Conservation (phyloP, 2,329 filamentous ascomycete species). For the Penicillium sp. region DNA sequence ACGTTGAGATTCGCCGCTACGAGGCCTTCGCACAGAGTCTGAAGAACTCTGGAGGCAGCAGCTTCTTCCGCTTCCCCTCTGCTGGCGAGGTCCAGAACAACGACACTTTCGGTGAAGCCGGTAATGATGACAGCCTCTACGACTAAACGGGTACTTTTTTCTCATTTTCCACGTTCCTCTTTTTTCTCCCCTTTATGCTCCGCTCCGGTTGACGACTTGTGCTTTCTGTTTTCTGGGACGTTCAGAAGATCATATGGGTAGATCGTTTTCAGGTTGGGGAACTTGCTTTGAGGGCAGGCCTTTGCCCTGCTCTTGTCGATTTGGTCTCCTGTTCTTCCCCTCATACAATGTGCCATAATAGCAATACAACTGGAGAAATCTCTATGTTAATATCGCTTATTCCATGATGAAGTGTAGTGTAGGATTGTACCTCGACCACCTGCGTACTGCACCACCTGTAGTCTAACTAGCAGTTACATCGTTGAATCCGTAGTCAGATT, state of each 20-base stretch:
- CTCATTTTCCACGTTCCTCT: conserved; percentile 17
- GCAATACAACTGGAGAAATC: conserved; percentile 24
- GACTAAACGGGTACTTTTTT: conserved; percentile 64
- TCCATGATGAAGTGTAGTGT: no score
- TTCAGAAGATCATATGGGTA: conserved; percentile 22
- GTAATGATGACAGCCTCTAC: conserved; percentile 96
- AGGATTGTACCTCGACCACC: no score
- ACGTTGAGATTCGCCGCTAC: conserved; percentile 97
- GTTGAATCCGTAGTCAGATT: no score
- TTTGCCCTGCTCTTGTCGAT: conserved; percentile 22
- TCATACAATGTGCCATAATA: conserved; percentile 36
- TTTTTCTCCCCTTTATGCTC: conserved; percentile 13
- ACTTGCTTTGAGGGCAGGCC: conserved; percentile 23
- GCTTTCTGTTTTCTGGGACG: conserved; percentile 23
- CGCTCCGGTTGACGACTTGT: conserved; percentile 26
- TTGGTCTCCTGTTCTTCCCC: conserved; percentile 26
- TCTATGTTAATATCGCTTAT: conserved; percentile 11
- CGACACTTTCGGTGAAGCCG: conserved; percentile 76
- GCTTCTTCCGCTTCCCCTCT: conserved; percentile 95
- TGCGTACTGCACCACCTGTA: no score
- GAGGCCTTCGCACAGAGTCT: conserved; percentile 98
- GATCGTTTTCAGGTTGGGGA: conserved; percentile 23
- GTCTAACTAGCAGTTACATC: no score
- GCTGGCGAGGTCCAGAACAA: conserved; percentile 60
- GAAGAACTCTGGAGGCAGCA: conserved; percentile 95